A percentile compares a stretch with the other conserved stretches of the same genome.
Conservation (phyloP, 306 rosid species). For the Casuarina equisetifolia region DNA sequence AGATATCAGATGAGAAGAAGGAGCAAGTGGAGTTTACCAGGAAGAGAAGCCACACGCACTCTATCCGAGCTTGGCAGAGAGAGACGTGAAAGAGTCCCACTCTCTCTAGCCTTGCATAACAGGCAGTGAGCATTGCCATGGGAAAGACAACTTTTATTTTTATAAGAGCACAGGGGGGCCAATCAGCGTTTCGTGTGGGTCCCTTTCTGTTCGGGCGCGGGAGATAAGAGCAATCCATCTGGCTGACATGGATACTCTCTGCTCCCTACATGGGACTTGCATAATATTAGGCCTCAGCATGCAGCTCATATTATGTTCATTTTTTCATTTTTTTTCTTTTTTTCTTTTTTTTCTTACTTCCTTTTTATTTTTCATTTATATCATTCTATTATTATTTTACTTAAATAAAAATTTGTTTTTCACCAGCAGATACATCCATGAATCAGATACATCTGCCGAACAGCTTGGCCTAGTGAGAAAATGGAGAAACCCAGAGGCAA, state of each 20-base stretch:
- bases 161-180: conserved; percentile 44
- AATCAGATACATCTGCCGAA: neutral
- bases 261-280: conserved; percentile 17
- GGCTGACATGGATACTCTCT: conserved; percentile 23
- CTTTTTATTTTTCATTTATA: conserved; percentile 14
- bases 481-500: neutral
- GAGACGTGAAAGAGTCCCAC: conserved; percentile 3
- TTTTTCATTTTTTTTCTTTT: neutral
- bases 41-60: neutral
- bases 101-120: conserved; percentile 22
- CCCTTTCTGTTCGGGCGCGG: conserved; percentile 44
- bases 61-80: conserved; percentile 16
- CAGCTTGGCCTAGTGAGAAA: neutral
- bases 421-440: no score
- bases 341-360: conserved; percentile 10
- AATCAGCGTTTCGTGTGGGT: conserved; percentile 31
- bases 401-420: no score
- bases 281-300: no score
- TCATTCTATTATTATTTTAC: no score
- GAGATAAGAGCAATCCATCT: conserved; percentile 55
- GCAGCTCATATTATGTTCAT: neutral
- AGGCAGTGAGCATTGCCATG: conserved; percentile 12
- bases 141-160: neutral
- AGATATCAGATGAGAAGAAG: neutral
- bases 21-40: conserved; percentile 21